Evolutionary conservation across 371 early-diverging fungal genomes (phyloP).

Genomic region (Nosema muscidifuracis): DNA sequence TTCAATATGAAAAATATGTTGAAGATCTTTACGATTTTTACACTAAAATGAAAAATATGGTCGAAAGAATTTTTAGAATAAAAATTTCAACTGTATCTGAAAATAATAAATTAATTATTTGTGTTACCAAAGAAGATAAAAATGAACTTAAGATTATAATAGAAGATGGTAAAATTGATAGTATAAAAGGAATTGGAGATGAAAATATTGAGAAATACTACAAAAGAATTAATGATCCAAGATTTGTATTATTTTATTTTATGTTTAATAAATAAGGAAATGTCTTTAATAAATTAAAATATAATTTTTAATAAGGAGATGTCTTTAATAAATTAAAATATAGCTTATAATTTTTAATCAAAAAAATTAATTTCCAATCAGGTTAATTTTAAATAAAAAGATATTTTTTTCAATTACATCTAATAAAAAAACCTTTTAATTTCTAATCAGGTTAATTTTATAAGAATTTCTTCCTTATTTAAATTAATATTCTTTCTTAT

Average conservation of each 20-base stretch:
- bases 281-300: too few relatives aligned
- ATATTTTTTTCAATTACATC: too few relatives aligned
- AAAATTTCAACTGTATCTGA: conserved; percentile 4
- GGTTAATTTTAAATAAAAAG: too few relatives aligned
- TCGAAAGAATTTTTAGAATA: conserved; percentile 6
- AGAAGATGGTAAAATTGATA: neutral
- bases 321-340: too few relatives aligned
- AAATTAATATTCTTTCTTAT: too few relatives aligned
- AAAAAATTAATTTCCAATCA: too few relatives aligned
- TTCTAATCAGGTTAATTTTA: too few relatives aligned
- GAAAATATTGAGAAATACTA: neutral
- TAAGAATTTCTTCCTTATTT: too few relatives aligned
- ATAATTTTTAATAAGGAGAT: too few relatives aligned
- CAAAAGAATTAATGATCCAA: conserved; percentile 6
- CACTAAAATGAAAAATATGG: conserved; percentile 1
- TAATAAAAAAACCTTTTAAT: too few relatives aligned
- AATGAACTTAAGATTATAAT: neutral
- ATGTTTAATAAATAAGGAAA: too few relatives aligned
- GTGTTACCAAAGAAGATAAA: neutral
- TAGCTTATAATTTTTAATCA: too few relatives aligned
- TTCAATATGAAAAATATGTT: conserved; percentile 45
- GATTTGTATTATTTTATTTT: neutral
- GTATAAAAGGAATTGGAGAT: conserved; percentile 1
- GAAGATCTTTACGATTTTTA: conserved; percentile 56
- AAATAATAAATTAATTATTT: conserved; percentile 15